These are phyloP conservation scores for Wickerhamiella spandovensis DNA, from an alignment of 805 yeast species.

Conservation along the genomic window DNA sequence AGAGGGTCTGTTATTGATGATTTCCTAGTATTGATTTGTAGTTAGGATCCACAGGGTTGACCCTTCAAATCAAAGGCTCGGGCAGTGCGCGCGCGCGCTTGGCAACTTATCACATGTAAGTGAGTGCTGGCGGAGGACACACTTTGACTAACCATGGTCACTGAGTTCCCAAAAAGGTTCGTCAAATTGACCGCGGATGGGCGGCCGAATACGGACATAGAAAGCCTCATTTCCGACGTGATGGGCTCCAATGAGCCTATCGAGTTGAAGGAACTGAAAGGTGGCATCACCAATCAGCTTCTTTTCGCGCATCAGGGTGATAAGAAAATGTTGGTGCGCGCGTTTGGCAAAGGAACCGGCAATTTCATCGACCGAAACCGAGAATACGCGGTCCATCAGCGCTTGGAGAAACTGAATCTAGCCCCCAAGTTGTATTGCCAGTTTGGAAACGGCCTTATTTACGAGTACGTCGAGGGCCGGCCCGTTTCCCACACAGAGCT, in stretches of 20 bases:
- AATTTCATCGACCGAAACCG: slow-evolving; percentile 60
- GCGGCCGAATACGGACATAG: not conserved
- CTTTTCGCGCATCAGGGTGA: slow-evolving; percentile 18
- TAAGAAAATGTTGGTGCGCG: slow-evolving; percentile 37
- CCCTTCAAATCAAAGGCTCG: too few relatives aligned
- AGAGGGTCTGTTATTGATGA: too few relatives aligned
- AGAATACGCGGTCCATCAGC: slow-evolving; percentile 58
- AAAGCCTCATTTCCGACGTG: not conserved
- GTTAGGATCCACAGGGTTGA: too few relatives aligned
- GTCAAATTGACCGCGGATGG: not conserved
- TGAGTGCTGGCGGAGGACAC: not conserved
- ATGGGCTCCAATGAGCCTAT: slow-evolving; percentile 5
- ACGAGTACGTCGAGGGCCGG: slow-evolving; percentile 54
- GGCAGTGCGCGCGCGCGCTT: too few relatives aligned
- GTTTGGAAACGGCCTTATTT: slow-evolving; percentile 59
- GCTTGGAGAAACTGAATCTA: slow-evolving; percentile 42
- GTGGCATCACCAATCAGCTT: slow-evolving; percentile 29
- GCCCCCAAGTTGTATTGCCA: slow-evolving; percentile 61
- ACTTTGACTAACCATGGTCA: not conserved
- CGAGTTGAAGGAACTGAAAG: slow-evolving; percentile 20
- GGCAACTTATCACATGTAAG: not conserved
- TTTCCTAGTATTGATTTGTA: too few relatives aligned
- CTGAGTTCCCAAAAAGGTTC: not conserved
- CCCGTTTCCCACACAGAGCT: slow-evolving; percentile 46
- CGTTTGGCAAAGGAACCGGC: slow-evolving; percentile 63